These are phyloP conservation scores for Termitomyces sp. DNA, from an alignment of 768 basidiomycete genomes.

Conservation along the genomic window DNA sequence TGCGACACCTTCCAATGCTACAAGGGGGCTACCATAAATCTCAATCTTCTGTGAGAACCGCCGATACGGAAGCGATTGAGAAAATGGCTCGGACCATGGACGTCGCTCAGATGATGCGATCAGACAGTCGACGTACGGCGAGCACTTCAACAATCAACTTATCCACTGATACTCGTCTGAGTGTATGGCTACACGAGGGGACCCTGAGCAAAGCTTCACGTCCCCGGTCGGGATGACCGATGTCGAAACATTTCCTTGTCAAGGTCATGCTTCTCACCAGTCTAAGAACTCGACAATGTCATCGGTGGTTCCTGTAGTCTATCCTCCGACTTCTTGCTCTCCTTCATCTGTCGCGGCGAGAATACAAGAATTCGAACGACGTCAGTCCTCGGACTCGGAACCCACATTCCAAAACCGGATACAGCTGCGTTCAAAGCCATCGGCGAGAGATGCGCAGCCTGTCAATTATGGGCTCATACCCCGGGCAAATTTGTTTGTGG, in stretches of 20 bases:
- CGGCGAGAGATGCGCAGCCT: conserved; percentile 19
- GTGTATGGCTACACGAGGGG: conserved; percentile 6
- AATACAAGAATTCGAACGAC: conserved; percentile 56
- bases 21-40: conserved; percentile 42
- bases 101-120: conserved; percentile 52
- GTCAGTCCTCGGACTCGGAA: conserved; percentile 45
- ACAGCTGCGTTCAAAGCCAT: conserved; percentile 35
- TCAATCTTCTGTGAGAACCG: conserved; percentile 55
- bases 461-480: conserved; percentile 67
- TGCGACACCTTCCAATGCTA: conserved; percentile 17
- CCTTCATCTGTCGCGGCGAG: conserved; percentile 41
- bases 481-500: conserved; percentile 61
- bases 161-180: conserved; percentile 23
- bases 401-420: conserved; percentile 33
- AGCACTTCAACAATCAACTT: conserved; percentile 24
- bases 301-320: not conserved
- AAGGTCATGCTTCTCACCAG: conserved; percentile 1
- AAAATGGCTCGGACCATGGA: conserved; percentile 64
- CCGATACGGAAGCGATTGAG: conserved; percentile 68
- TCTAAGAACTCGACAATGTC: not conserved
- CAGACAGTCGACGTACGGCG: conserved; percentile 26
- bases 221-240: conserved; percentile 31
- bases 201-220: conserved; percentile 15
- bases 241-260: conserved; percentile 6
- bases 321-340: conserved; percentile 10